Base-by-base conservation (phyloP, 345 rosid genomes). In the Toxicodendron radicans region DNA sequence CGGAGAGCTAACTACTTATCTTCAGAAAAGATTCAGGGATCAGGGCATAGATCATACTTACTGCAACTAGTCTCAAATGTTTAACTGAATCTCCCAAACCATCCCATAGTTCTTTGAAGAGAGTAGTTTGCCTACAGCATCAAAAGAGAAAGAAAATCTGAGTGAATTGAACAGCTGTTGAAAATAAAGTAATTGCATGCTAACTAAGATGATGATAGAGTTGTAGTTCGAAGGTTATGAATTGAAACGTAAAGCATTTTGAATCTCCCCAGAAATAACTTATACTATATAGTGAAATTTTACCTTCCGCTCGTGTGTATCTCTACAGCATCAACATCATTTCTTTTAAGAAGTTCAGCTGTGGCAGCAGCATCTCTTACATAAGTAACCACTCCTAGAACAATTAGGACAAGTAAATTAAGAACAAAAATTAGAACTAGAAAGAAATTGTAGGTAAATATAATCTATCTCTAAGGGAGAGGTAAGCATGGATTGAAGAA, bases 221-320 rank as follows among this genome's bases (percentile, higher is more conserved):
- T 38, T 38, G 43, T 38, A 1, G 43, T 38, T 0, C 43, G 7
- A 46, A 10, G 11, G 33, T 46, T 11, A 8, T 62, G 35, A 10
- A 35, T 3, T 45, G 8, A 65, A 43, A 12, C 11, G 18, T 10
- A 65, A 24, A 45, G 27, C 46, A 23, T n/a, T 45, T 23, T 20
- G 17, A 1, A 18, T 41, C 27, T 64, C 20, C 27, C n/a, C 12
- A 7, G 21, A 32, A 33, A 17, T 63, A 45, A 21, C 24, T 45
- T n/a, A 10, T 64, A n/a, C 66, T 43, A 54, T 18, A 54, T 3
- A 3, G 53, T 35, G 49, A 52, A 70, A 67, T 20, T 38, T 3
- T 67, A 84, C 88, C 90, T 89, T 76, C 90, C 90, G 52, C 84
- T 83, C 51, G 90, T 87, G 76, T 85, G 92, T 58, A 89, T 86